These are phyloP conservation scores for Aspergillus pseudoterreus DNA, from an alignment of 2,329 filamentous ascomycete genomes.

Conservation along the genomic window DNA sequence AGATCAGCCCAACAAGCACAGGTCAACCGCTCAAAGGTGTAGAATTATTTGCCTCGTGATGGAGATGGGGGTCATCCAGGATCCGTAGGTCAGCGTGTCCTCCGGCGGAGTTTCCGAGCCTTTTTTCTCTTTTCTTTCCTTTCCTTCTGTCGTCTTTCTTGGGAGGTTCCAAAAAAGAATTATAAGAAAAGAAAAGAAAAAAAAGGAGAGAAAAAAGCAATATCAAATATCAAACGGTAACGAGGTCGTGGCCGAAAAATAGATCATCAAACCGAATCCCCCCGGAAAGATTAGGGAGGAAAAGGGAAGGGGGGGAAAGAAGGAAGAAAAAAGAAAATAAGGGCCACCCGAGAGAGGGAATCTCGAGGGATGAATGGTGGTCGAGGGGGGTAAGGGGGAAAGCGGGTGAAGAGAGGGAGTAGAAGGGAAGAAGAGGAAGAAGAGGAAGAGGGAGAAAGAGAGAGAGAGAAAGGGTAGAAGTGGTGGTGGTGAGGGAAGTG, in stretches of 20 bases:
- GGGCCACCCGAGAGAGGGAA: neutral
- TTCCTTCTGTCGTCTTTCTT: slow-evolving; percentile 2
- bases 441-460: slow-evolving; percentile 3
- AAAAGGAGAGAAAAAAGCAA: neutral
- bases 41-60: slow-evolving; percentile 18
- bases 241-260: neutral
- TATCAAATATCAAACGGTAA: too few species aligned
- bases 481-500: neutral
- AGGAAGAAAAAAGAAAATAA: neutral
- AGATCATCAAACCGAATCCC: neutral
- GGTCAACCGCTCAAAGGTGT: slow-evolving; percentile 15
- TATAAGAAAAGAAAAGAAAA: slow-evolving; percentile 1
- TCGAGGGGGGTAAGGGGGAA: neutral
- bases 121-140: slow-evolving; percentile 2
- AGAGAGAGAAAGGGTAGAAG: slow-evolving; percentile 1
- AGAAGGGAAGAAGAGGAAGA: slow-evolving; percentile 1
- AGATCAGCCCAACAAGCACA: neutral
- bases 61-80: slow-evolving; percentile 12
- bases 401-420: slow-evolving; percentile 1
- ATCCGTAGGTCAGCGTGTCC: slow-evolving; percentile 8
- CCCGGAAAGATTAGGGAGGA: slow-evolving; percentile 3
- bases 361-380: slow-evolving; percentile 10
- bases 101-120: neutral
- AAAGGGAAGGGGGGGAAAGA: slow-evolving; percentile 15
- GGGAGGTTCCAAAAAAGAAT: slow-evolving; percentile 3